Conservation (phyloP, 2,329 filamentous ascomycete genomes). For the Alternaria conjuncta region DNA sequence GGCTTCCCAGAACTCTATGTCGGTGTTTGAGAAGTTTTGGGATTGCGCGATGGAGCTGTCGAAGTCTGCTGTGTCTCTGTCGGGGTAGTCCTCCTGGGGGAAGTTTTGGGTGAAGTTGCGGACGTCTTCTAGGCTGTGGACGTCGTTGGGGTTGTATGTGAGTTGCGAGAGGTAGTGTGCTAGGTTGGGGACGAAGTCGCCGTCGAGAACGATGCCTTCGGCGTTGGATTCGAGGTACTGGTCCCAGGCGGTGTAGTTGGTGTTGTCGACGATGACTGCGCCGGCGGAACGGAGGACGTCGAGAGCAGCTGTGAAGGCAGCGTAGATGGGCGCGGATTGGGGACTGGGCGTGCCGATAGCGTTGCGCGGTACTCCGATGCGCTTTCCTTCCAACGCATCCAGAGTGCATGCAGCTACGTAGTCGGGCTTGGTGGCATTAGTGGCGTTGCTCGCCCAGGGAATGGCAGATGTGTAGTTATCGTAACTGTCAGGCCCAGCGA, state of each 20-base stretch:
- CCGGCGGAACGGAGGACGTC: constrained; percentile 61
- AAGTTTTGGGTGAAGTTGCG: constrained; percentile 62
- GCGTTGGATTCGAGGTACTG: constrained; percentile 51
- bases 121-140: constrained; percentile 60
- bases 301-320: constrained; percentile 64
- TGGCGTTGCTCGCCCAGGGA: constrained; percentile 52
- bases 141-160: constrained; percentile 62
- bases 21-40: constrained; percentile 62
- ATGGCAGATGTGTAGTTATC: constrained; percentile 67
- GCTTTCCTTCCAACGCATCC: constrained; percentile 60
- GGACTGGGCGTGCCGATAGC: constrained; percentile 53
- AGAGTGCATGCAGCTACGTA: constrained; percentile 66
- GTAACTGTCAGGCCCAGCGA: constrained; percentile 60
- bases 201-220: constrained; percentile 57
- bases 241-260: constrained; percentile 63
- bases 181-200: constrained; percentile 67
- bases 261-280: constrained; percentile 65
- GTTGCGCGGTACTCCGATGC: constrained; percentile 70
- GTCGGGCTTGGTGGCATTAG: constrained; percentile 58
- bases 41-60: constrained; percentile 56
- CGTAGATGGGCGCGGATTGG: constrained; percentile 50
- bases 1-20: constrained; percentile 62
- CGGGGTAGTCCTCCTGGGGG: constrained; percentile 64
- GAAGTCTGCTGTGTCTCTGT: constrained; percentile 65
- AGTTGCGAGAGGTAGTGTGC: constrained; percentile 64